A percentile compares a stretch with the other conserved stretches of the same genome.
Evolutionary conservation across 2,329 filamentous ascomycete species (phyloP).

Genomic region (Amauroascus verrucosus): DNA sequence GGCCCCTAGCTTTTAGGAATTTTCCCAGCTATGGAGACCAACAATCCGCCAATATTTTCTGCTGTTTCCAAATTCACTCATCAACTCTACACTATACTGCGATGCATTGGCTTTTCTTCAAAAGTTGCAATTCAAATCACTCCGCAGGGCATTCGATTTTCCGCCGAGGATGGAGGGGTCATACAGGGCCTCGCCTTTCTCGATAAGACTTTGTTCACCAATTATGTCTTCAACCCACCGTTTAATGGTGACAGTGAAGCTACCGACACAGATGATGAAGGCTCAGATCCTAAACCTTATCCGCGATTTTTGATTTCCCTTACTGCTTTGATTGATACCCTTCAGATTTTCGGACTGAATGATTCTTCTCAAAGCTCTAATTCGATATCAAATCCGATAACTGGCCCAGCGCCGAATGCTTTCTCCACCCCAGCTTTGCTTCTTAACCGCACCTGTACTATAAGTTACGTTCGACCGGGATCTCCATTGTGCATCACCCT

Average conservation of each 20-base stretch:
- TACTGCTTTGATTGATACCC: constrained; percentile 75
- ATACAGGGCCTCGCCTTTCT: constrained; percentile 88
- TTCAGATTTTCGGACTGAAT: constrained; percentile 87
- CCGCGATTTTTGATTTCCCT: constrained; percentile 81
- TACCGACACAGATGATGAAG: constrained; percentile 25
- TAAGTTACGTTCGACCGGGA: constrained; percentile 66
- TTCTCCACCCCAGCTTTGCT: constrained; percentile 77
- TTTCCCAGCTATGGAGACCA: constrained; percentile 13
- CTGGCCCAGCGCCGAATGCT: constrained; percentile 49
- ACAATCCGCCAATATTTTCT: constrained; percentile 38
- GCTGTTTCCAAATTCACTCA: constrained; percentile 53
- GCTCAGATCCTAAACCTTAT: constrained; percentile 33
- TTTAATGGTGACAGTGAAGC: constrained; percentile 19
- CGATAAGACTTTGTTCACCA: constrained; percentile 78
- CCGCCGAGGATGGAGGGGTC: constrained; percentile 75
- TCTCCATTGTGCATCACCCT: constrained; percentile 74
- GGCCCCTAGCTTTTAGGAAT: neutral
- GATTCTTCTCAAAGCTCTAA: constrained; percentile 38
- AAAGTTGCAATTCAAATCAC: constrained; percentile 64
- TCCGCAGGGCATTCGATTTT: constrained; percentile 74
- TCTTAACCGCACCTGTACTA: constrained; percentile 73
- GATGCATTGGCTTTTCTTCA: constrained; percentile 51
- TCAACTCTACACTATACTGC: constrained; percentile 50
- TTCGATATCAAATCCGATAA: constrained; percentile 25
- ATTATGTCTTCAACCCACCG: constrained; percentile 58